Evolutionary conservation across 2,329 filamentous ascomycete genomes (phyloP).

Genomic region (Cladophialophora carrionii): DNA sequence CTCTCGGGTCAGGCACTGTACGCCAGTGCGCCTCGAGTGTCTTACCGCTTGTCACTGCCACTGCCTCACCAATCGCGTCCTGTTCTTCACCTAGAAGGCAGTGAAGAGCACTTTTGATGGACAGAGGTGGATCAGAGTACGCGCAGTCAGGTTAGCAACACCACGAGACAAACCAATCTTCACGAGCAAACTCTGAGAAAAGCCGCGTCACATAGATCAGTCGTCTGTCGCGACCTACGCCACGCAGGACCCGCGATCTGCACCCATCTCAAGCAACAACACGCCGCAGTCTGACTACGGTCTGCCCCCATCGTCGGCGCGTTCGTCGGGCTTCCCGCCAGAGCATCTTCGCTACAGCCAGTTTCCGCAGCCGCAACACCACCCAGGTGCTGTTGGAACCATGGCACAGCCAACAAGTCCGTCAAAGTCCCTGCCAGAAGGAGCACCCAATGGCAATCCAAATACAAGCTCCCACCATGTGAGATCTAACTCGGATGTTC

Average conservation of each 20-base stretch:
- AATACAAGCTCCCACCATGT: constrained; percentile 60
- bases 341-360: constrained; percentile 77
- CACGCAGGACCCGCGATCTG: constrained; percentile 75
- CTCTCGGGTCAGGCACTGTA: constrained; percentile 26
- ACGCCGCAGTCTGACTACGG: constrained; percentile 90
- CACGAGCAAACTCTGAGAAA: constrained; percentile 34
- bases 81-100: constrained; percentile 25
- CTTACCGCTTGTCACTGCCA: constrained; percentile 13
- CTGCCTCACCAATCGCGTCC: constrained; percentile 18
- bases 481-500: constrained; percentile 95
- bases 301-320: constrained; percentile 68
- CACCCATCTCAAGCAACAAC: constrained; percentile 73
- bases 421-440: constrained; percentile 88
- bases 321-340: constrained; percentile 76
- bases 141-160: constrained; percentile 84
- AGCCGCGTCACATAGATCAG: constrained; percentile 69
- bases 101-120: constrained; percentile 48
- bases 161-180: constrained; percentile 62
- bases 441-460: constrained; percentile 71
- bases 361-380: constrained; percentile 75
- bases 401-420: constrained; percentile 99
- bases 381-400: constrained; percentile 76
- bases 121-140: constrained; percentile 71
- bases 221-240: constrained; percentile 89
- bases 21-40: constrained; percentile 26